Evolutionary conservation across 345 rosid genomes (phyloP).

Genomic region (Hevea brasiliensis): DNA sequence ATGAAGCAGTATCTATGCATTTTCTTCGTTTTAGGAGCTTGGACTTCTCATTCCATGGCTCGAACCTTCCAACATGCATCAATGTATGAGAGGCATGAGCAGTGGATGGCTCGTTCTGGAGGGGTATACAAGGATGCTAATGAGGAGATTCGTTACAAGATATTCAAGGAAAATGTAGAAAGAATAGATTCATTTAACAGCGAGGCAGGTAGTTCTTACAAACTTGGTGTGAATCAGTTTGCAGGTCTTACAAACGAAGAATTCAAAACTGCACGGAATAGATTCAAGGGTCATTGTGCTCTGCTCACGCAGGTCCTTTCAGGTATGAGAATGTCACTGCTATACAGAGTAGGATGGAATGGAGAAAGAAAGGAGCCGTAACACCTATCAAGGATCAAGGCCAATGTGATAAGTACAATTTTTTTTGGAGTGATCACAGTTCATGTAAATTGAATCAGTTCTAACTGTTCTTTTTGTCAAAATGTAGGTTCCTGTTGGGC

Average conservation of each 20-base stretch:
- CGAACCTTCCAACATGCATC: neutral
- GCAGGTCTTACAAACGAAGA: constrained; percentile 21
- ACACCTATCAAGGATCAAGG: constrained; percentile 19
- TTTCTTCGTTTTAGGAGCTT: constrained; percentile 6
- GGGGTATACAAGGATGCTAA: constrained; percentile 15
- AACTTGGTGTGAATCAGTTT: constrained; percentile 9
- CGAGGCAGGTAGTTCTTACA: neutral
- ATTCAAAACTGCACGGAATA: constrained; percentile 4
- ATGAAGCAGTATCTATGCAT: neutral
- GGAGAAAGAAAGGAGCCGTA: constrained; percentile 21
- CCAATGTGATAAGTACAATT: constrained; percentile 5
- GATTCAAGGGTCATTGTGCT: constrained; percentile 10
- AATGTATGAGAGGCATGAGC: neutral
- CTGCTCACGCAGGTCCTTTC: constrained; percentile 6
- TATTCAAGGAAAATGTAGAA: constrained; percentile 10
- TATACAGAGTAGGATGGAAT: constrained; percentile 10
- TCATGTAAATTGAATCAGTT: neutral
- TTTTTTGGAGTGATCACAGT: neutral
- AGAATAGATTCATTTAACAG: constrained; percentile 2
- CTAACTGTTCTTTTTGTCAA: neutral
- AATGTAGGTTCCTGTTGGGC: constrained; percentile 51
- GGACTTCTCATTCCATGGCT: constrained; percentile 10
- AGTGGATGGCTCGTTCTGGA: constrained; percentile 6
- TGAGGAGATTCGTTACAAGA: constrained; percentile 12
- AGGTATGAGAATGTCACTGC: constrained; percentile 6